Evolutionary conservation across 306 rosid species (phyloP).

Genomic region (Acacia crassicarpa): DNA sequence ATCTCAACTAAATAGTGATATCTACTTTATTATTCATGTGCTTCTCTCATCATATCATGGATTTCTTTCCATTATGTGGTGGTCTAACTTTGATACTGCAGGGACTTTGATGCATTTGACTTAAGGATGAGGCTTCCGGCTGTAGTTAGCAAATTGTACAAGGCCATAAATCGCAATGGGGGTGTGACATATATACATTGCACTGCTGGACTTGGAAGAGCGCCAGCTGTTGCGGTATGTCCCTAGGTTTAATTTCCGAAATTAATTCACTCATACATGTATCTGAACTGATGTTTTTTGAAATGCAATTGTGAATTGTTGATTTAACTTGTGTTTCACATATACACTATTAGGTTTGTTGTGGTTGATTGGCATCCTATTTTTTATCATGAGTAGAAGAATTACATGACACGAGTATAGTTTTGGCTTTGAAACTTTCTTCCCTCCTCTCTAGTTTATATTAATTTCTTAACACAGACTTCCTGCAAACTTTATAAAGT

Average conservation of each 20-base stretch:
- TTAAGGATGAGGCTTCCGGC: constrained; percentile 77
- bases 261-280: neutral
- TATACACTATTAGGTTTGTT: neutral
- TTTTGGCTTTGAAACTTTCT: neutral
- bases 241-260: constrained; percentile 23
- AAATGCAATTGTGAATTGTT: neutral
- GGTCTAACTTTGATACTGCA: constrained; percentile 44
- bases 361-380: neutral
- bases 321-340: neutral
- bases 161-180: constrained; percentile 74
- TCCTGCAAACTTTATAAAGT: neutral
- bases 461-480: neutral
- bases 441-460: neutral
- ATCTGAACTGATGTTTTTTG: constrained; percentile 15
- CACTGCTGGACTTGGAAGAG: constrained; percentile 99
- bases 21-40: constrained; percentile 10
- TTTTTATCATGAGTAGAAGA: neutral
- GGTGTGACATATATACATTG: constrained; percentile 93
- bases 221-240: constrained; percentile 88
- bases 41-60: constrained; percentile 25
- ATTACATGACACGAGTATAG: neutral
- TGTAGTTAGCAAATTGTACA: constrained; percentile 74
- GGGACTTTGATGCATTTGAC: constrained; percentile 93
- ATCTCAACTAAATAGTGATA: constrained; percentile 3
- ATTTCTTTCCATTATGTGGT: constrained; percentile 27